These are phyloP conservation scores for Apiotrichum mycotoxinovorans DNA, from an alignment of 1,284 basidiomycete species.

Conservation along the genomic window DNA sequence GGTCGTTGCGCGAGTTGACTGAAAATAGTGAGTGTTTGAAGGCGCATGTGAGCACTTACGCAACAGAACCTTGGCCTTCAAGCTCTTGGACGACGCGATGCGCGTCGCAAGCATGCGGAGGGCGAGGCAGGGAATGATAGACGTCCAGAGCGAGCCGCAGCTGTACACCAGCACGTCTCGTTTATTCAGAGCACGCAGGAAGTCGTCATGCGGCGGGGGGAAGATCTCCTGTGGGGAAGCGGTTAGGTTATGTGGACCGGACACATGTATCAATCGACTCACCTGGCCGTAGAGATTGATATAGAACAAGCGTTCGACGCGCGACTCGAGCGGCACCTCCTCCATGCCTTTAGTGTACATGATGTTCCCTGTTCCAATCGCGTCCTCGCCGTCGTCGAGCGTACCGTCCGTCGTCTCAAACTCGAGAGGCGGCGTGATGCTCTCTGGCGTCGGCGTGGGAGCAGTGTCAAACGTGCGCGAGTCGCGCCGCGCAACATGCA, in stretches of 20 bases:
- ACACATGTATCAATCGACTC: slow-evolving; percentile 7
- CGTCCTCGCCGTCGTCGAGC: slow-evolving; percentile 56
- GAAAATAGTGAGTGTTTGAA: background rate
- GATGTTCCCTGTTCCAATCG: slow-evolving; percentile 47
- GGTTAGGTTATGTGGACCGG: slow-evolving; percentile 3
- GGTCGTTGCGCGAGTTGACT: slow-evolving; percentile 87
- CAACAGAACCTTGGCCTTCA: slow-evolving; percentile 79
- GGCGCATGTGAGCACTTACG: slow-evolving; percentile 58
- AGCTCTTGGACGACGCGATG: slow-evolving; percentile 69
- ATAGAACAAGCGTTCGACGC: slow-evolving; percentile 73
- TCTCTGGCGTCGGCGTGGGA: slow-evolving; percentile 25
- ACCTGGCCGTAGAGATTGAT: slow-evolving; percentile 84
- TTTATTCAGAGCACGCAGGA: slow-evolving; percentile 62
- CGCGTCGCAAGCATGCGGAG: slow-evolving; percentile 73
- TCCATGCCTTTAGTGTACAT: slow-evolving; percentile 49
- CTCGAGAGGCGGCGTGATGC: slow-evolving; percentile 5
- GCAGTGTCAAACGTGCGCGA: slow-evolving; percentile 47
- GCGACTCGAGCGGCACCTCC: slow-evolving; percentile 62
- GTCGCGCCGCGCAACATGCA: slow-evolving; percentile 31
- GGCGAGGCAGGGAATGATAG: slow-evolving; percentile 86
- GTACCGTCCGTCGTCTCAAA: slow-evolving; percentile 13
- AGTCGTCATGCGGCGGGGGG: slow-evolving; percentile 79
- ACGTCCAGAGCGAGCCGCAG: slow-evolving; percentile 90
- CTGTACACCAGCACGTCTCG: slow-evolving; percentile 79
- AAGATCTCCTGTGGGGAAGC: slow-evolving; percentile 63